Base-by-base conservation (phyloP, 306 rosid genomes). In the Sophora flavescens region DNA sequence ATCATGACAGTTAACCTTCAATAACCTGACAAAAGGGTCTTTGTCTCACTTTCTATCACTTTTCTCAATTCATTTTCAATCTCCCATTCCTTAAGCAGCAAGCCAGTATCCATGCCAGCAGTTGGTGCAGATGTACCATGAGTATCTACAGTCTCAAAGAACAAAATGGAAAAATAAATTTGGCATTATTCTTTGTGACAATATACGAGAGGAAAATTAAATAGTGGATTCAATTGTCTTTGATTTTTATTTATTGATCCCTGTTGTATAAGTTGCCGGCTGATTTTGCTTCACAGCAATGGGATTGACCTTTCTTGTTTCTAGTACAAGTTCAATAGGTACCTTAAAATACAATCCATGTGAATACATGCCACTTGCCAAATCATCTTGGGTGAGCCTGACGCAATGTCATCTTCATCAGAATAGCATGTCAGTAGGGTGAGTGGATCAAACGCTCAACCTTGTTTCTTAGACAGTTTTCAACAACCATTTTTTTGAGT, bases 361-460 rank as follows among this genome's bases (percentile, higher is more conserved):
- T 26, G 52, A 57, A 6, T 36, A 36, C 6, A 36, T 4, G 6
- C 50, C 4, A 10, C 50, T 44, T 44, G 50, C 32, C 32, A 1
- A 30, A 30, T 2, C 32, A 44, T 4, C 50, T 44, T 44, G n/a
- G 50, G 50, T 44, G n/a, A 44, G 57, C 22, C 53, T 65, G 26
- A 15, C 67, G 16, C 10, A 66, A 10, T 3, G 48, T 66, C 48
- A 30, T 6, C 60, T 15, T 56, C 67, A 39, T 39, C 18, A 59
- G n/a, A n/a, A 52, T 26, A 56, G 48, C 58, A 65, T 76, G 47
- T 41, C 26, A 3, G 17, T 39, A 39, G 57, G 48, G 6, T 28
- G 39, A 42, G 75, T 26, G 18, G 50, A 54, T 65, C 67, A 53
- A 57, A 44, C 75, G 67, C 18, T 47, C 75, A 77, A 44, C 16